Conservation (phyloP, 352 stramenopile genomes). For the Phytopythium helicoides region DNA sequence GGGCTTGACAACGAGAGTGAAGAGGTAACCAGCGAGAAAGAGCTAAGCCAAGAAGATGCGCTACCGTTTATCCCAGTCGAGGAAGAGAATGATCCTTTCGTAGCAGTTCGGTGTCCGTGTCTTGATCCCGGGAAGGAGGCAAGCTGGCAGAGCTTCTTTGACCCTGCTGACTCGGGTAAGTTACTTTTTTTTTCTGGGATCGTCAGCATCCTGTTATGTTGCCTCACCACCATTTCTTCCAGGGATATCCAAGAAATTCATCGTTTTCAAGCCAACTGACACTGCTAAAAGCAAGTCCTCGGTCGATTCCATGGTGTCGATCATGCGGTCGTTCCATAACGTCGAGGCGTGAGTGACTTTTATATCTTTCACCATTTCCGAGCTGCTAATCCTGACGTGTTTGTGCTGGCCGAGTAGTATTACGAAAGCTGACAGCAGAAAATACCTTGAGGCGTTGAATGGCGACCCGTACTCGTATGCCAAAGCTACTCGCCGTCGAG, state of each 20-base stretch:
- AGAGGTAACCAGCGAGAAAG: background rate
- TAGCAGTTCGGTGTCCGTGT: background rate
- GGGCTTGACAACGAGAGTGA: background rate
- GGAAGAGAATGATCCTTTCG: constrained; percentile 2
- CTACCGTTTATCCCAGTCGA: background rate
- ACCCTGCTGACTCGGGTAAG: constrained; percentile 3
- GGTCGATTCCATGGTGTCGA: background rate
- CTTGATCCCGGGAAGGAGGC: background rate
- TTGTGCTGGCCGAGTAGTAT: constrained; percentile 1
- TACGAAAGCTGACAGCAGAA: background rate
- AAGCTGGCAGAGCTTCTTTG: constrained; percentile 1
- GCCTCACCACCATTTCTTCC: too few species aligned
- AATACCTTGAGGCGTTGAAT: constrained; percentile 3
- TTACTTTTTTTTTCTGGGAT: background rate
- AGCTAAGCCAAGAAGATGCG: background rate
- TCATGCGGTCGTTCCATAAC: background rate
- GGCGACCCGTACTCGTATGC: constrained; percentile 6
- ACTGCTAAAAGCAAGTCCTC: background rate
- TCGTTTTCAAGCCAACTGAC: constrained; percentile 7
- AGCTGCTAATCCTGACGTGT: background rate
- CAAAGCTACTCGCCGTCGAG: background rate
- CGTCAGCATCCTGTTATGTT: background rate
- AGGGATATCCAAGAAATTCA: constrained; percentile 3
- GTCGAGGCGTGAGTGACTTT: background rate
- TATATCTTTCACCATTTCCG: too few species aligned